Evolutionary conservation across 805 yeast species (phyloP).

Genomic region (Ogataea ramenticola): DNA sequence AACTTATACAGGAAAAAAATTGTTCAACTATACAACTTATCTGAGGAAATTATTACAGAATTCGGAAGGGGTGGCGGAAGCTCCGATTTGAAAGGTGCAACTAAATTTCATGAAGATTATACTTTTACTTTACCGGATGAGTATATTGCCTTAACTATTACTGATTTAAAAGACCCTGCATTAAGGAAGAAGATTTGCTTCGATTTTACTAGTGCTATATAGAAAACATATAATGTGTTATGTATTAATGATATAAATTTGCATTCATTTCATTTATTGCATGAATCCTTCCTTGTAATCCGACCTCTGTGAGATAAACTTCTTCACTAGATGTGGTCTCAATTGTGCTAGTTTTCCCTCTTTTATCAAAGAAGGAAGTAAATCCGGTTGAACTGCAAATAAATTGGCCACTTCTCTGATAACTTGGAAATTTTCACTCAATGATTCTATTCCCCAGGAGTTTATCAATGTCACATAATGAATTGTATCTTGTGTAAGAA

Average conservation of each 20-base stretch:
- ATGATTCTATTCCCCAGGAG: constrained; percentile 42
- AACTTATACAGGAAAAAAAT: constrained; percentile 15
- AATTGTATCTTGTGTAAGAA: constrained; percentile 75
- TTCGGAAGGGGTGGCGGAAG: background rate
- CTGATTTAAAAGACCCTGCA: background rate
- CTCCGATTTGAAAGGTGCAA: background rate
- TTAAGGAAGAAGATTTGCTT: background rate
- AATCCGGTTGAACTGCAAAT: constrained; percentile 77
- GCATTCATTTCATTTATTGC: background rate
- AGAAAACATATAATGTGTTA: background rate
- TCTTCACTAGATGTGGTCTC: constrained; percentile 54
- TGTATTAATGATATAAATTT: no score
- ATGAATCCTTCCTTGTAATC: constrained; percentile 48
- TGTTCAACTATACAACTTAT: constrained; percentile 16
- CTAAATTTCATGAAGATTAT: background rate
- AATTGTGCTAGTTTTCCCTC: constrained; percentile 73
- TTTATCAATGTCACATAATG: constrained; percentile 64
- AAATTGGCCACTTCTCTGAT: constrained; percentile 78
- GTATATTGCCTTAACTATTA: background rate
- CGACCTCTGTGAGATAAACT: constrained; percentile 59
- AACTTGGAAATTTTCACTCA: constrained; percentile 58
- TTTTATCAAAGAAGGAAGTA: constrained; percentile 66
- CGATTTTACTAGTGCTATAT: background rate
- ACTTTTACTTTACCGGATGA: background rate
- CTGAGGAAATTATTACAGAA: constrained; percentile 15